Conservation (phyloP, 352 stramenopile species). For the Phytophthora citricola region DNA sequence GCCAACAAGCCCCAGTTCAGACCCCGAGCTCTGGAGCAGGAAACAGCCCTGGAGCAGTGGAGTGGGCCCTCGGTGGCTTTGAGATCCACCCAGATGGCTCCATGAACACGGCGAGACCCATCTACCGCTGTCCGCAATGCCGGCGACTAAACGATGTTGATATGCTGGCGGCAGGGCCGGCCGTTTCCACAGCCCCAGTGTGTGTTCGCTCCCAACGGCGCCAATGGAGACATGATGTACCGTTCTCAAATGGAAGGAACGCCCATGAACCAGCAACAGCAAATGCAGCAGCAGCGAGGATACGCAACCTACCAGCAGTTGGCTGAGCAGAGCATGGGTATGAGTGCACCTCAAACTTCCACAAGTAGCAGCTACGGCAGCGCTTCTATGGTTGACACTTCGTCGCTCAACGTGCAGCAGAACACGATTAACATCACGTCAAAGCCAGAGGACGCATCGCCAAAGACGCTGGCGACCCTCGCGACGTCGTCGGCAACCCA, state of each 20-base stretch:
- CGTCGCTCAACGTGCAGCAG: slow-evolving; percentile 40
- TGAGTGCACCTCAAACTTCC: slow-evolving; percentile 29
- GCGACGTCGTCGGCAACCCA: slow-evolving; percentile 40
- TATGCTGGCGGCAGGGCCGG: slow-evolving; percentile 62
- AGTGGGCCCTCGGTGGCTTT: slow-evolving; percentile 84
- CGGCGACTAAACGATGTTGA: slow-evolving; percentile 73
- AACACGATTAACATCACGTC: slow-evolving; percentile 49
- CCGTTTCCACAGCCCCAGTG: slow-evolving; percentile 66
- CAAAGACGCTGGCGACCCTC: slow-evolving; percentile 46
- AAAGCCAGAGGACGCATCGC: slow-evolving; percentile 43
- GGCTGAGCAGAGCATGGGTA: slow-evolving; percentile 28
- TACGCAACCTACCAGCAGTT: slow-evolving; percentile 52
- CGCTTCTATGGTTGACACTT: slow-evolving; percentile 22
- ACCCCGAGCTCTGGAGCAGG: slow-evolving; percentile 31
- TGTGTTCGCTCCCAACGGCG: slow-evolving; percentile 42
- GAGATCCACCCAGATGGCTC: slow-evolving; percentile 79
- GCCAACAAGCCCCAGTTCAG: slow-evolving; percentile 24
- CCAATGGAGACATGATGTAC: slow-evolving; percentile 48
- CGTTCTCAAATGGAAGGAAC: slow-evolving; percentile 59
- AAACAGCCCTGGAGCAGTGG: slow-evolving; percentile 38
- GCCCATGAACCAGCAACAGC: slow-evolving; percentile 43
- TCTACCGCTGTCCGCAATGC: slow-evolving; percentile 82
- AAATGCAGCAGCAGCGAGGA: slow-evolving; percentile 50
- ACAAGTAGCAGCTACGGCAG: slow-evolving; percentile 35
- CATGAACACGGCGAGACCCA: slow-evolving; percentile 68